phyloP scores from a whole-genome alignment of 2,329 filamentous ascomycete genomes.

The Diaporthe vaccinii region DNA sequence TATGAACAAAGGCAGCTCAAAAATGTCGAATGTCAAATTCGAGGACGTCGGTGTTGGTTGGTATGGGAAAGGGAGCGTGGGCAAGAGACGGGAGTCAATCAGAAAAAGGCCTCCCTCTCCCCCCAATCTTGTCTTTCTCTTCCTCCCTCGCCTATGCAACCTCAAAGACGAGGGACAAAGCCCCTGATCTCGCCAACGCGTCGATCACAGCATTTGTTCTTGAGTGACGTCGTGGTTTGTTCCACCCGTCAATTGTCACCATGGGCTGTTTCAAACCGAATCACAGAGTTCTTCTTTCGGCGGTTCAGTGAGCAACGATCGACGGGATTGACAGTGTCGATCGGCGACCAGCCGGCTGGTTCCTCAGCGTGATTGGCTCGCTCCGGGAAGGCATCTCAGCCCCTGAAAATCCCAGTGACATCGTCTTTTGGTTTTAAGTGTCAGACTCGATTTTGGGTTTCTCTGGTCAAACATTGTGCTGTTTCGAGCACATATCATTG shows the following conservation, averaged over 20 bases:
- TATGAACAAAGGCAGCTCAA: background rate
- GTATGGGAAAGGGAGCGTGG: conserved; percentile 1
- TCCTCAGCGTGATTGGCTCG: conserved; percentile 1
- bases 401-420: conserved; percentile 27
- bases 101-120: background rate
- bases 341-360: conserved; percentile 22
- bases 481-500: conserved; percentile 25
- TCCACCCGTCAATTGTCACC: conserved; percentile 30
- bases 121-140: background rate
- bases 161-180: conserved; percentile 25
- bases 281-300: conserved; percentile 27
- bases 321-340: conserved; percentile 27
- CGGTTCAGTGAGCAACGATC: background rate
- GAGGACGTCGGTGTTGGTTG: background rate
- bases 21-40: background rate
- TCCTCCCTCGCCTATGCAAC: background rate
- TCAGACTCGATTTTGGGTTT: background rate
- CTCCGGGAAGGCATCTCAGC: conserved; percentile 8
- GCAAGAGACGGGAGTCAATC: background rate
- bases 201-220: conserved; percentile 29
- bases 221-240: conserved; percentile 35
- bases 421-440: background rate
- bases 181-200: conserved; percentile 34
- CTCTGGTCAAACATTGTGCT: conserved; percentile 5
- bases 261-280: conserved; percentile 29